Evolutionary conservation across 2,329 filamentous ascomycete species (phyloP), one percentile per base, ranked within the genome.

Genomic region (Paramyrothecium sp.): DNA sequence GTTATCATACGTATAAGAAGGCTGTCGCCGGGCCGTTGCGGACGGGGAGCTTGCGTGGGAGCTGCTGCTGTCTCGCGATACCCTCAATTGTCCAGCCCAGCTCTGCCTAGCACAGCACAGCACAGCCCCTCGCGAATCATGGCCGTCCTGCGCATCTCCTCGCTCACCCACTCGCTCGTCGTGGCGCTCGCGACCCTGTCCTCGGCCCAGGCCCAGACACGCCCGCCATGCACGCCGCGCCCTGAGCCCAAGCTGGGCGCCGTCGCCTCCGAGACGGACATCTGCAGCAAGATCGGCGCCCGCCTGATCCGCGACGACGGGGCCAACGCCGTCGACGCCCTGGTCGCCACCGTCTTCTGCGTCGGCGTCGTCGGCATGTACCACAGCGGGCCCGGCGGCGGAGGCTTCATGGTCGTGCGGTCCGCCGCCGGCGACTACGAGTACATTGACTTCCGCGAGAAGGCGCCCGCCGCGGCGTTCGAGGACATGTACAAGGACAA

Each of bases 381-480:
- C 60, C 87, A 89, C 66, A 78, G 74, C 62, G 90, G 90, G 4
- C 85, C 94, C 56, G 89, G 89, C 7, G 91, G 91, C 3, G 91
- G 91, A 16, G 91, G 91, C 2, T 95, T 95, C 72, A 85, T 90
- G 81, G 78, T 92, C 2, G 80, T 93, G n/a, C 81, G 88, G 59
- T 75, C 79, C 2, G 73, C 81, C 5, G 82, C 89, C 60, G 88
- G 88, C 5, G 75, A 76, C 10, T 94, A 91, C 67, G 91, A 96
- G 65, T 89, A 86, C 62, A 86, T 96, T 62, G 92, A 97, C 70
- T 96, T 95, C 70, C 82, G 92, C 17, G 92, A 96, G 72, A 91
- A 85, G 0, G 92, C 92, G 0, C 92, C 92, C 1, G 90, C 88
- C 0, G 90, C 90, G 1, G 88, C 91, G 0, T 89, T 82, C 60